Evolutionary conservation across 2,329 filamentous ascomycete genomes (phyloP), one percentile per base, ranked within the genome.

Genomic region (Botrytis cinerea): DNA sequence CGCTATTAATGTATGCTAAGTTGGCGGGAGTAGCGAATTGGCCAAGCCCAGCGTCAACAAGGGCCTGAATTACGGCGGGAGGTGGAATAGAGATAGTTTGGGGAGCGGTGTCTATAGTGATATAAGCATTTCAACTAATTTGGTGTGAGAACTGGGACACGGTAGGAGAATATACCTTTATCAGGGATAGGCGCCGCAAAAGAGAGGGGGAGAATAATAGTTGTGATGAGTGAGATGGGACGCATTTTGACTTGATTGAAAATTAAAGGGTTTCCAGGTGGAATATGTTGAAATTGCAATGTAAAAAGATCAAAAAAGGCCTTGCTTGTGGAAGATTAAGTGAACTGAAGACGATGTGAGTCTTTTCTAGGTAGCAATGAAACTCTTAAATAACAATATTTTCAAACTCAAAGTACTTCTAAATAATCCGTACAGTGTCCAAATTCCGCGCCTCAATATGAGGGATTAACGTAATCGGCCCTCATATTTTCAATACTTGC

Each of bases 181-280:
- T 35, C 45, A 43, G 59, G 59, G 4, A 71, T n/a, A 10, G 70
- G 70, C 10, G 70, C 61, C 16, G 70, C 46, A 45, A 72, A 61
- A 32, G n/a, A 8, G n/a, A 72, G 61, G 14, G 70, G 70, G 6
- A 72, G 38, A 22, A 67, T 48, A 7, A 18, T 2, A 32, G 61
- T 38, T 14, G 61, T 20, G 46, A 72, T 35, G 38, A 72, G n/a
- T 32, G 61, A 43, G 22, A 66, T 59, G 8, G 38, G 22, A 46
- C 28, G 70, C 70, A 72, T 72, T 46, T 70, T 70, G 12, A 4
- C 10, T 43, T 16, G 18, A 1, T 40, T 54, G 12, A 43, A 18
- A 18, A 1, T 7, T 6, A 4, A 28, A 63, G 5, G 14, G 16
- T 28, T 4, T 57, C 2, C 2, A 8, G 28, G 25, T 7, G 9